These are phyloP conservation scores for Globisporangium spiculum DNA, from an alignment of 352 stramenopile genomes.

Conservation along the genomic window DNA sequence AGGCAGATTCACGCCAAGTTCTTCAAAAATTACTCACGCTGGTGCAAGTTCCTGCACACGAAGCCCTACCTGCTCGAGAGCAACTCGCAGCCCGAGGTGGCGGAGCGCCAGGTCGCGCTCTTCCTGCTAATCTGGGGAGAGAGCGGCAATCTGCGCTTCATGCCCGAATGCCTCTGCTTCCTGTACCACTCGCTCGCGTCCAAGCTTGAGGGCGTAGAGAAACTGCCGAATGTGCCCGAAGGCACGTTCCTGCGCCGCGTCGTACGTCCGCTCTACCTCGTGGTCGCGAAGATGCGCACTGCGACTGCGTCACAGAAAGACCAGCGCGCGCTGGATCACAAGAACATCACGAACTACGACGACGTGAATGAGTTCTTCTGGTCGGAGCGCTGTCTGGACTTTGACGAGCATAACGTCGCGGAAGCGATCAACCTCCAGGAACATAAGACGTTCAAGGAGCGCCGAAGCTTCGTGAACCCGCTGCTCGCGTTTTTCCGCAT, in stretches of 20 bases:
- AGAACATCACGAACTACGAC: constrained; percentile 89
- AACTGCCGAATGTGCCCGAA: constrained; percentile 55
- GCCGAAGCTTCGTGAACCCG: constrained; percentile 77
- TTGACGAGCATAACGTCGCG: constrained; percentile 80
- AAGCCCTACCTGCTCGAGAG: constrained; percentile 76
- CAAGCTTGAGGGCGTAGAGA: constrained; percentile 65
- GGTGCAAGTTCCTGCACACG: constrained; percentile 92
- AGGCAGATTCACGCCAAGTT: constrained; percentile 92
- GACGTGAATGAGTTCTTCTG: constrained; percentile 92
- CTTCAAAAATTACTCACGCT: constrained; percentile 92
- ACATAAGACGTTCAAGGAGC: constrained; percentile 86
- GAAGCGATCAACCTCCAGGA: constrained; percentile 62
- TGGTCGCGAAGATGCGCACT: constrained; percentile 71
- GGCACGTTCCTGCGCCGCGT: constrained; percentile 70
- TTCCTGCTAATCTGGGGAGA: constrained; percentile 88
- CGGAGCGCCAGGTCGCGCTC: constrained; percentile 68
- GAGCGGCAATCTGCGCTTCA: constrained; percentile 81
- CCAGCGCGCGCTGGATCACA: constrained; percentile 55
- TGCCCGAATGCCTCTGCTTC: constrained; percentile 89
- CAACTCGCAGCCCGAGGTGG: constrained; percentile 21
- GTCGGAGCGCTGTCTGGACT: constrained; percentile 67
- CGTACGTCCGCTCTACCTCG: constrained; percentile 74
- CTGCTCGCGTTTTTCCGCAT: constrained; percentile 84
- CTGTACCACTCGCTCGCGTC: constrained; percentile 79
- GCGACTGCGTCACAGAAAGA: constrained; percentile 24